Conservation (phyloP, 2,329 filamentous ascomycete genomes). For the Magnaporthiopsis rhizophila region DNA sequence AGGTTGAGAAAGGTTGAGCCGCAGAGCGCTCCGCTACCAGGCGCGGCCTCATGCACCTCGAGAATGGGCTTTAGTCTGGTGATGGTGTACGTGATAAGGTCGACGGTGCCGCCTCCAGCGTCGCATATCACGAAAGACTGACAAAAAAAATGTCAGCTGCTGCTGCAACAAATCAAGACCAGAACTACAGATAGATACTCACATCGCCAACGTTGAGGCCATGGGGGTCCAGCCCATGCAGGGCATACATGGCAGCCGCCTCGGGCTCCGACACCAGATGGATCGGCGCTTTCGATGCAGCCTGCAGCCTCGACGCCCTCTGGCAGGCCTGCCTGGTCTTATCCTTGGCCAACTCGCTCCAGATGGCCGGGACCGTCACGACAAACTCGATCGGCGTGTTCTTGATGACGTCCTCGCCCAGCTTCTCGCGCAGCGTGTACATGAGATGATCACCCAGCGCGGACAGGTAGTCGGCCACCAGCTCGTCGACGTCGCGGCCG, state of each 20-base stretch:
- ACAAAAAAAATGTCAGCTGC: background rate
- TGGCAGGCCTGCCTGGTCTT: slow-evolving; percentile 38
- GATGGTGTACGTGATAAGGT: slow-evolving; percentile 45
- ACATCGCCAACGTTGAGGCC: slow-evolving; percentile 32
- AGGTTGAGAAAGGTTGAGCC: slow-evolving; percentile 42
- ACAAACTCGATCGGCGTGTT: slow-evolving; percentile 39
- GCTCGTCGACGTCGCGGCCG: slow-evolving; percentile 28
- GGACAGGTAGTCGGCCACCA: slow-evolving; percentile 40
- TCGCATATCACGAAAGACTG: slow-evolving; percentile 43
- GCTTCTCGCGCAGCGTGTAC: slow-evolving; percentile 30
- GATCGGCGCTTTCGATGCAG: background rate
- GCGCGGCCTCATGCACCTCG: slow-evolving; percentile 38
- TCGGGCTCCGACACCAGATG: slow-evolving; percentile 42
- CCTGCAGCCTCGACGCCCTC: slow-evolving; percentile 11
- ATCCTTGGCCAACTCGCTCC: slow-evolving; percentile 46
- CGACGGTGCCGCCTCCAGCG: slow-evolving; percentile 45
- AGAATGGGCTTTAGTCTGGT: slow-evolving; percentile 33
- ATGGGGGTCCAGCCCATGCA: slow-evolving; percentile 33
- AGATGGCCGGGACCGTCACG: slow-evolving; percentile 50
- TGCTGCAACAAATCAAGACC: background rate
- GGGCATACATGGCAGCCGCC: slow-evolving; percentile 41
- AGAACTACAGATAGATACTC: too few species aligned
- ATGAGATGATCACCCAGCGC: slow-evolving; percentile 41
- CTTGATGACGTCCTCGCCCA: slow-evolving; percentile 33
- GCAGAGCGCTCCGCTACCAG: slow-evolving; percentile 40